Conservation (phyloP, 768 basidiomycete genomes). For the Pilatotrama ljubarskyi region DNA sequence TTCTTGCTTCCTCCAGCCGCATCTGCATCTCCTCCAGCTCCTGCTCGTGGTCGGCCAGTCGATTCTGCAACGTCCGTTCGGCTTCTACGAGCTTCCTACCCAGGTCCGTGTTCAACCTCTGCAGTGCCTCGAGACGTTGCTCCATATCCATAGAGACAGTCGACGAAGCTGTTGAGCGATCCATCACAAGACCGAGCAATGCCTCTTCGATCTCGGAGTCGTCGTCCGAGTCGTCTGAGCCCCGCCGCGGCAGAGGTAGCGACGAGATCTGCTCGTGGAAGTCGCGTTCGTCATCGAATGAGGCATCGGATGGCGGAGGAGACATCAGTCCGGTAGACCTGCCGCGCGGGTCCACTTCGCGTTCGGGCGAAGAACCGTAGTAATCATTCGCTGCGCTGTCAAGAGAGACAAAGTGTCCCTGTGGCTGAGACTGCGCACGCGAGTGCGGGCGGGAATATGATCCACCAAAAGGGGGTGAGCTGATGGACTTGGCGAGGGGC, state of each 20-base stretch:
- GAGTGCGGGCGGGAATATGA: constrained; percentile 63
- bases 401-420: constrained; percentile 40
- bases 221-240: constrained; percentile 28
- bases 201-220: constrained; percentile 52
- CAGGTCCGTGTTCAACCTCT: constrained; percentile 75
- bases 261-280: constrained; percentile 52
- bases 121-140: constrained; percentile 74
- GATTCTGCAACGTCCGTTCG: constrained; percentile 64
- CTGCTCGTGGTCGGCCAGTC: constrained; percentile 75
- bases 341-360: constrained; percentile 15
- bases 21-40: constrained; percentile 80
- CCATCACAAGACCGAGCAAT: constrained; percentile 58
- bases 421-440: constrained; percentile 51
- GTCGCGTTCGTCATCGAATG: constrained; percentile 35
- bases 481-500: constrained; percentile 42
- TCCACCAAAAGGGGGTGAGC: constrained; percentile 43
- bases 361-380: constrained; percentile 32
- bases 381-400: constrained; percentile 45
- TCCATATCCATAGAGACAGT: constrained; percentile 68
- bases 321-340: constrained; percentile 33
- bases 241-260: constrained; percentile 55
- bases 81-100: constrained; percentile 72
- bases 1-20: constrained; percentile 73
- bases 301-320: constrained; percentile 42
- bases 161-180: constrained; percentile 56